These are phyloP conservation scores for Erysiphe pulchra DNA, from an alignment of 2,329 filamentous ascomycete genomes.

Conservation along the genomic window DNA sequence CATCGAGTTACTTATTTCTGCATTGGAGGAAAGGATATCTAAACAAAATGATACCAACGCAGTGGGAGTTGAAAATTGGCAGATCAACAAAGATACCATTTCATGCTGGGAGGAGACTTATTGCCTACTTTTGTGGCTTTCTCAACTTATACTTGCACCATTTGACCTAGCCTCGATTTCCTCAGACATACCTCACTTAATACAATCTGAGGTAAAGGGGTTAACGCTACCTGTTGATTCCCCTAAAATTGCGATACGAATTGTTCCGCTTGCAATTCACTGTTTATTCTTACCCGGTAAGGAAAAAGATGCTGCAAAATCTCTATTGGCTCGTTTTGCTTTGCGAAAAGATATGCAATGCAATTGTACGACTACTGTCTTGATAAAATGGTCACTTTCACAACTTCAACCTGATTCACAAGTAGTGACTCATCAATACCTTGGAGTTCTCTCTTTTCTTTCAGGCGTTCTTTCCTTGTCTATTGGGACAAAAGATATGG, in stretches of 20 bases:
- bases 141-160: conserved; percentile 57
- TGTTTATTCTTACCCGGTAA: conserved; percentile 58
- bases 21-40: conserved; percentile 30
- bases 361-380: conserved; percentile 37
- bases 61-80: background rate
- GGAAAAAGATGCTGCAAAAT: conserved; percentile 69
- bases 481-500: conserved; percentile 49
- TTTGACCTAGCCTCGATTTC: conserved; percentile 83
- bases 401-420: conserved; percentile 21
- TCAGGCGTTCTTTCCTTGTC: conserved; percentile 45
- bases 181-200: conserved; percentile 22
- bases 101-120: conserved; percentile 70
- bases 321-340: conserved; percentile 56
- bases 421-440: conserved; percentile 33
- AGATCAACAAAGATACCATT: background rate
- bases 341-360: conserved; percentile 72
- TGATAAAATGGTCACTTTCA: conserved; percentile 38
- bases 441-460: conserved; percentile 58
- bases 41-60: background rate
- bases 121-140: conserved; percentile 66
- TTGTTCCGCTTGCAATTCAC: conserved; percentile 43
- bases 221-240: conserved; percentile 31
- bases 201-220: conserved; percentile 18
- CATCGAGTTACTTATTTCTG: conserved; percentile 53
- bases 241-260: conserved; percentile 42